These are phyloP conservation scores for Cylindrotheca closterium DNA, from an alignment of 108 stramenopile species.

Conservation along the genomic window DNA sequence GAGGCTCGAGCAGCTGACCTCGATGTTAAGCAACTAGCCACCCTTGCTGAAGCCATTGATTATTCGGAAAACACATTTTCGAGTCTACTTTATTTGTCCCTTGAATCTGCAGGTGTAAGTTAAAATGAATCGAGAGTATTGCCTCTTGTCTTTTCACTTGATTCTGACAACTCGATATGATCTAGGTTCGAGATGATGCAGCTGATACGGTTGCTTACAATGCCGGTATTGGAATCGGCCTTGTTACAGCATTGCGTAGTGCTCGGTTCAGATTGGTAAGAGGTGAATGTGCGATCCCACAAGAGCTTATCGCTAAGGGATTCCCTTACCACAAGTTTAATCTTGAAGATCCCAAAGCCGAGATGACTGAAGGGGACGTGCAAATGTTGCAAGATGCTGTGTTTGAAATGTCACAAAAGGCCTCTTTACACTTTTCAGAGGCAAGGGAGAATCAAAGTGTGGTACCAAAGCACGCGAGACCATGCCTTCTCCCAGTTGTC, in stretches of 20 bases:
- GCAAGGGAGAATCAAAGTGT: constrained; percentile 61
- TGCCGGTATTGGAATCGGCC: constrained; percentile 75
- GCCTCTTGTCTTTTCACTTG: background rate
- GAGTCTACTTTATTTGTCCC: constrained; percentile 63
- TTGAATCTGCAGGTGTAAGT: constrained; percentile 48
- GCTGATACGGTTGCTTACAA: constrained; percentile 67
- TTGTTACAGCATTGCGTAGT: constrained; percentile 64
- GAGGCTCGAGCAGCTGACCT: constrained; percentile 74
- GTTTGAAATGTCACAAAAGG: constrained; percentile 47
- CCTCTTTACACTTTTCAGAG: constrained; percentile 52
- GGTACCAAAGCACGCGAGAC: constrained; percentile 51
- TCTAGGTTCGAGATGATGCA: constrained; percentile 62
- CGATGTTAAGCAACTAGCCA: constrained; percentile 52
- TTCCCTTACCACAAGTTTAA: constrained; percentile 39
- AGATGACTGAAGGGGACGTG: constrained; percentile 12
- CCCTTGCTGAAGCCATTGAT: constrained; percentile 47
- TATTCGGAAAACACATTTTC: constrained; percentile 76
- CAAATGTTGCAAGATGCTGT: constrained; percentile 42
- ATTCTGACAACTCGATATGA: background rate
- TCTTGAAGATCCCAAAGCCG: constrained; percentile 5
- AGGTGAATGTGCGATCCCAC: constrained; percentile 72
- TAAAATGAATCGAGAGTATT: background rate
- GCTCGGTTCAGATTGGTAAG: constrained; percentile 52
- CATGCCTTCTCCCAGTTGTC: constrained; percentile 66
- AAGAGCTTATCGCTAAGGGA: constrained; percentile 24